These are phyloP conservation scores for Corylus americana DNA, from an alignment of 306 rosid genomes.

Conservation along the genomic window DNA sequence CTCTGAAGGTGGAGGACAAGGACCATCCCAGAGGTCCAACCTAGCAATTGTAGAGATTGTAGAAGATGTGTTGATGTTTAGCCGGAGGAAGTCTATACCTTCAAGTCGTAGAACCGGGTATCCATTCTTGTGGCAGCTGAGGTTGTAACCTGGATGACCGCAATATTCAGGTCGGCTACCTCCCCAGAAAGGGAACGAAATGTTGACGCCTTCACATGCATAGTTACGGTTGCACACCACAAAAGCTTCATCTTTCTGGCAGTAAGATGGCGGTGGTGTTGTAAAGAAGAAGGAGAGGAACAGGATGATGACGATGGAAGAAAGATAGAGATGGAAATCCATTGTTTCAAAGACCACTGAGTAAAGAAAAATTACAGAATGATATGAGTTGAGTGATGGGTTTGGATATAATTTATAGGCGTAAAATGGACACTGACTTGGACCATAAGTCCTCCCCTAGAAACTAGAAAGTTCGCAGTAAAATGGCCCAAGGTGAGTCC, in stretches of 20 bases:
- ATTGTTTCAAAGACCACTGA: background rate
- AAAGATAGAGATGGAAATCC: background rate
- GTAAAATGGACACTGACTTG: no score
- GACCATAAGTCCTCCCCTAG: no score
- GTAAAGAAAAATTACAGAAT: background rate
- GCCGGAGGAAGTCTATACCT: slow-evolving; percentile 25
- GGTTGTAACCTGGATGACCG: slow-evolving; percentile 38
- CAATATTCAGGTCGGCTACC: slow-evolving; percentile 27
- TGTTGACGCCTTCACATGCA: slow-evolving; percentile 36
- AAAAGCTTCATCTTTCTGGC: slow-evolving; percentile 22
- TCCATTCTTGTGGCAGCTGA: slow-evolving; percentile 27
- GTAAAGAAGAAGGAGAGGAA: slow-evolving; percentile 22
- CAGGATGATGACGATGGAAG: background rate
- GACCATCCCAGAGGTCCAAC: slow-evolving; percentile 29
- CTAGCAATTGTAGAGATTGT: slow-evolving; percentile 31
- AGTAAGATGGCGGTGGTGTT: slow-evolving; percentile 15
- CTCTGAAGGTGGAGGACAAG: slow-evolving; percentile 22
- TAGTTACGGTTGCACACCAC: slow-evolving; percentile 34
- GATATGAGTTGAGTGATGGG: background rate
- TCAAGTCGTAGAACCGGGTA: slow-evolving; percentile 26
- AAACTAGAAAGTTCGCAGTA: no score
- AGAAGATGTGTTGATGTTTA: slow-evolving; percentile 11
- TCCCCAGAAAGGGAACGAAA: slow-evolving; percentile 53
- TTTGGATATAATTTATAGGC: no score
- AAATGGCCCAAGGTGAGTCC: no score